Conservation (phyloP, 2,329 filamentous ascomycete species). For the Acrocalymma vagum region DNA sequence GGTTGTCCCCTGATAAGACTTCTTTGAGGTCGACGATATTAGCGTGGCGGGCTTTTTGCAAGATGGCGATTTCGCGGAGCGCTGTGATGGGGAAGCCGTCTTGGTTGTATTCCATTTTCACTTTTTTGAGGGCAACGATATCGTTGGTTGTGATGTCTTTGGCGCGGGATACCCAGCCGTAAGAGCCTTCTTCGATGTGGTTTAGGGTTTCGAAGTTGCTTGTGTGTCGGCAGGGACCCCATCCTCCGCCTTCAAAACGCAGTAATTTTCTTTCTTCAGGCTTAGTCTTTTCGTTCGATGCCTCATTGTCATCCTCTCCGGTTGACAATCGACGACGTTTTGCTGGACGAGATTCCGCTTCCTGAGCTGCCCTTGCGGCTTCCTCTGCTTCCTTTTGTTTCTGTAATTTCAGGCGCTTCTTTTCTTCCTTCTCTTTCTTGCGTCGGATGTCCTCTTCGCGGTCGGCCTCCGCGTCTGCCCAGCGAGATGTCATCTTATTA, state of each 20-base stretch:
- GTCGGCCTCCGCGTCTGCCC: constrained; percentile 87
- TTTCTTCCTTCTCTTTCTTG: constrained; percentile 87
- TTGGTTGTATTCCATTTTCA: constrained; percentile 79
- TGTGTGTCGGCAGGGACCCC: constrained; percentile 78
- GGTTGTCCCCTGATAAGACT: constrained; percentile 77
- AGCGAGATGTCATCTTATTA: constrained; percentile 75
- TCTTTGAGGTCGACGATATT: constrained; percentile 87
- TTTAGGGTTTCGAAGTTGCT: constrained; percentile 93
- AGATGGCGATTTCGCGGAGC: constrained; percentile 89
- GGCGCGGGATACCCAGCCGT: constrained; percentile 91
- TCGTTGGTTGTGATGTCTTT: constrained; percentile 76
- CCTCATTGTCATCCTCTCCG: constrained; percentile 29
- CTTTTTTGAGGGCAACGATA: constrained; percentile 89
- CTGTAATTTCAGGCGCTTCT: constrained; percentile 82
- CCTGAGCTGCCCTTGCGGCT: constrained; percentile 37
- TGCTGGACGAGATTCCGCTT: constrained; percentile 55
- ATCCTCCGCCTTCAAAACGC: constrained; percentile 73
- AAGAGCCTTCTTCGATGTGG: constrained; percentile 96
- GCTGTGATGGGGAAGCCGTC: constrained; percentile 94
- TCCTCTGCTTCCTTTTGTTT: constrained; percentile 76
- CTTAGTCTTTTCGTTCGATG: constrained; percentile 29
- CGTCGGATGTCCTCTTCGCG: constrained; percentile 74
- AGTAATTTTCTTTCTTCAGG: constrained; percentile 65
- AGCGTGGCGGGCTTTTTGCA: constrained; percentile 79
- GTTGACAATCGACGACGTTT: constrained; percentile 70